phyloP scores from a whole-genome alignment of 768 basidiomycete species.

The Amanita polypyramis region DNA sequence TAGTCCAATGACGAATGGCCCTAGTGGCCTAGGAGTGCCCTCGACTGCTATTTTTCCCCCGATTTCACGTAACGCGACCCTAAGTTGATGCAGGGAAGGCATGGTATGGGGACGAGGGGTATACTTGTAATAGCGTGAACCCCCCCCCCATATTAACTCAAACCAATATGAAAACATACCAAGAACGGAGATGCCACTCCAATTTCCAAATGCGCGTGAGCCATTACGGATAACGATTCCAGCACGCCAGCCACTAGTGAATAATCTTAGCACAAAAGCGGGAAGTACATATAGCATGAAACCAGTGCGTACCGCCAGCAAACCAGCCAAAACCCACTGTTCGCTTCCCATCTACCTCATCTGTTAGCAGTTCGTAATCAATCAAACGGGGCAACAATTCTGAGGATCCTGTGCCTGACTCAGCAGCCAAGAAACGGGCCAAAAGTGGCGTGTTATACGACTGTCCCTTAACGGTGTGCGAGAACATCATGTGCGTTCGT shows the following conservation, averaged over 20 bases:
- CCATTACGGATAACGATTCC: slow-evolving; percentile 71
- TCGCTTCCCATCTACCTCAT: slow-evolving; percentile 44
- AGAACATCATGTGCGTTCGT: slow-evolving; percentile 85
- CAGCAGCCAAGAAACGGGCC: slow-evolving; percentile 40
- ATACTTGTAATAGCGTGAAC: slow-evolving; percentile 32
- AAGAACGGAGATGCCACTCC: slow-evolving; percentile 81
- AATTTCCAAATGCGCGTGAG: slow-evolving; percentile 65
- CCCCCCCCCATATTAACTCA: not conserved
- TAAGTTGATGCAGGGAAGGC: slow-evolving; percentile 43
- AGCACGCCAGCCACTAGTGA: slow-evolving; percentile 68
- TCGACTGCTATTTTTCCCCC: slow-evolving; percentile 43
- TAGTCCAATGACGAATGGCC: slow-evolving; percentile 72
- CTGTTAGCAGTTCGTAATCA: slow-evolving; percentile 79
- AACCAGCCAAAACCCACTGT: slow-evolving; percentile 90
- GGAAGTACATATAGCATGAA: slow-evolving; percentile 1
- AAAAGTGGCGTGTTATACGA: slow-evolving; percentile 77
- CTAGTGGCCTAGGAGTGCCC: slow-evolving; percentile 52
- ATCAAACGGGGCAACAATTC: slow-evolving; percentile 42
- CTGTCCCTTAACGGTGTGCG: slow-evolving; percentile 85
- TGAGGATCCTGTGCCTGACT: slow-evolving; percentile 2
- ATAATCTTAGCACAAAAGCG: too few species aligned
- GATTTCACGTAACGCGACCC: slow-evolving; percentile 41
- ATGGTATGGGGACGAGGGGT: slow-evolving; percentile 76
- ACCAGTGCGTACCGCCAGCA: slow-evolving; percentile 58
- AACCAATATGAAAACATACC: slow-evolving; percentile 28